Evolutionary conservation across 176 grass and related monocot genomes (phyloP).

Genomic region (Eragrostis curvula): DNA sequence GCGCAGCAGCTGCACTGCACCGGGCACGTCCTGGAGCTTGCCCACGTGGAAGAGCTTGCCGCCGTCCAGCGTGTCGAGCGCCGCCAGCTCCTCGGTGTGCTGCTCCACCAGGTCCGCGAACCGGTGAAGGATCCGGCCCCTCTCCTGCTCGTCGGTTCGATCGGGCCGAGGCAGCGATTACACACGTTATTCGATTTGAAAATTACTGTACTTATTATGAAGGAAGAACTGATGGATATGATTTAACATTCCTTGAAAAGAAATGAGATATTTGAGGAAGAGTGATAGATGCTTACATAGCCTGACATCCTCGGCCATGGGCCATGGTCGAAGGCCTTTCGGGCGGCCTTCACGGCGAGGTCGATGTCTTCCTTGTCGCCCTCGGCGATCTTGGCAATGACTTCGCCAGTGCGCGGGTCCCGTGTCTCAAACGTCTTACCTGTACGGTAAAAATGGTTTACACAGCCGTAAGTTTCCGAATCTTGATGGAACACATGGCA

Average conservation of each 20-base stretch:
- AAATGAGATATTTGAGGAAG: too few species aligned
- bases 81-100: conserved; percentile 51
- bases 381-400: conserved; percentile 63
- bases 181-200: not conserved
- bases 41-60: conserved; percentile 54
- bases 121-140: conserved; percentile 50
- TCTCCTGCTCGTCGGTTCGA: not conserved
- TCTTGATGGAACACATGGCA: too few species aligned
- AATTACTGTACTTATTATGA: too few species aligned
- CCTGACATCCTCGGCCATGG: conserved; percentile 88
- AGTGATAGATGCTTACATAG: conserved; percentile 46
- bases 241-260: not conserved
- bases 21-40: conserved; percentile 48
- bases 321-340: conserved; percentile 90
- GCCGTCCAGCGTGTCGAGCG: conserved; percentile 43
- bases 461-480: too few species aligned
- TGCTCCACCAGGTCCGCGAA: conserved; percentile 57
- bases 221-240: not conserved
- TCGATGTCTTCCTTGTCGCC: conserved; percentile 79
- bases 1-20: conserved; percentile 31
- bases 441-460: not conserved
- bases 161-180: not conserved
- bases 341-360: conserved; percentile 71
- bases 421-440: conserved; percentile 76
- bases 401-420: conserved; percentile 80